phyloP scores from a whole-genome alignment of 495 filamentous ascomycete genomes.

The Aspergillus ostianus region DNA sequence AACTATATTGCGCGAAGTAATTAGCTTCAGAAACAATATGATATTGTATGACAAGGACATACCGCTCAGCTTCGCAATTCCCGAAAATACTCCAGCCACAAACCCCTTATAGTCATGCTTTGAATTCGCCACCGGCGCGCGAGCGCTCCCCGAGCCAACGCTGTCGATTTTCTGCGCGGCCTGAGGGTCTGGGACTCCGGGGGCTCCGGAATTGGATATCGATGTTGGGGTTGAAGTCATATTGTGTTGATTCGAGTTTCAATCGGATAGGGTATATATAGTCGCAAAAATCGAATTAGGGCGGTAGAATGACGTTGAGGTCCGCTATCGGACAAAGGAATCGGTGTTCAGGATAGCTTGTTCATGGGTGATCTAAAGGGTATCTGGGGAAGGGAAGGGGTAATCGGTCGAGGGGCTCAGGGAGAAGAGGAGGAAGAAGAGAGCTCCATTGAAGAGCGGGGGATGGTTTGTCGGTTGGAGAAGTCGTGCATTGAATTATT shows the following conservation, averaged over 20 bases:
- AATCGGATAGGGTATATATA: not conserved
- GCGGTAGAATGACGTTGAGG: not conserved
- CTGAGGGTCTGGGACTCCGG: constrained; percentile 18
- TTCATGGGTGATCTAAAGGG: constrained; percentile 3
- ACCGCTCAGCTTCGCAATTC: constrained; percentile 88
- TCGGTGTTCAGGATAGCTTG: constrained; percentile 1
- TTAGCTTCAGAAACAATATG: constrained; percentile 15
- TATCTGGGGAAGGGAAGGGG: not conserved
- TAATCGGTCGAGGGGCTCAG: not conserved
- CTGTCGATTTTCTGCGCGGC: constrained; percentile 7
- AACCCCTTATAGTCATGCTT: constrained; percentile 80
- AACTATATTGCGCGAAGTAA: constrained; percentile 39
- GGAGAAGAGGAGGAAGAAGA: not conserved
- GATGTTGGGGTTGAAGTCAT: constrained; percentile 32
- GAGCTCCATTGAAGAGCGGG: not conserved
- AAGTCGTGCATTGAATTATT: not conserved
- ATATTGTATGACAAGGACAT: constrained; percentile 21
- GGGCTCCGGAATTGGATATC: constrained; percentile 15
- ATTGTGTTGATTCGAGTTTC: not conserved
- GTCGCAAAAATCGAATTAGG: not conserved
- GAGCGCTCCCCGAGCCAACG: constrained; percentile 3
- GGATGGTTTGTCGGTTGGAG: not conserved
- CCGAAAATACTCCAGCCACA: constrained; percentile 90
- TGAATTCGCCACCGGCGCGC: constrained; percentile 8
- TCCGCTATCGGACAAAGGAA: constrained; percentile 16